Evolutionary conservation across 805 yeast genomes (phyloP), one percentile per base, ranked within the genome.

Genomic region (Starmera caribaea): DNA sequence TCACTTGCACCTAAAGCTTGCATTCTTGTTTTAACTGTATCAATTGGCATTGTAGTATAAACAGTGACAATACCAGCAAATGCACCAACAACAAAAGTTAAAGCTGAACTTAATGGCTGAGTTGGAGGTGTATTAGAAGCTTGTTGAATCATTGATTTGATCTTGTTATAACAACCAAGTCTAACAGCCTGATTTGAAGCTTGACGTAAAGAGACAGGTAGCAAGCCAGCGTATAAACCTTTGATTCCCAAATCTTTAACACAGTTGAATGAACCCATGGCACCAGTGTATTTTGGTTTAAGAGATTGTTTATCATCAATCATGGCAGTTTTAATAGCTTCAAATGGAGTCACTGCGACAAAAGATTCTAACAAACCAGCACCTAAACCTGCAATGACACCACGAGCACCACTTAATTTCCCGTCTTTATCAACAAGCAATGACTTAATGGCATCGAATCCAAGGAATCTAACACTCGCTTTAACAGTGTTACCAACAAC

Each of bases 131-230:
- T 61, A 39, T 76, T 73, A 34, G 80, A 71, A 32, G 79, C 76
- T 49, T 75, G 78, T 59, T 87, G 96, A 37, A 87, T 68, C 56
- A 79, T 60, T 6, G 84, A 71, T 59, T 90, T 89, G 64, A 90
- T 81, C 48, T 89, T 76, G 57, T 87, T 88, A 63, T 90, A 90
- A 32, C 95, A 81, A 3, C 97, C 97, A 48, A 90, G 69, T 51
- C 98, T 74, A 13, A 92, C 97, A 3, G 95, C 95, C 49, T 86
- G 92, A 62, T 90, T 90, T 3, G 97, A 80, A 9, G 96, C 97
- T 61, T 90, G 98, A 56, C 98, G 78, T 69, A 89, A 64, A 0
- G 97, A 85, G 6, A 90, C 97, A 0, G 98, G 97, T 7, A 89
- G 64, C 8, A 90, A 70, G 27, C 96, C 98, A 28, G 89, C 79